These are phyloP conservation scores for Thecaphora thlaspeos DNA, from an alignment of 1,284 basidiomycete genomes.

Conservation along the genomic window DNA sequence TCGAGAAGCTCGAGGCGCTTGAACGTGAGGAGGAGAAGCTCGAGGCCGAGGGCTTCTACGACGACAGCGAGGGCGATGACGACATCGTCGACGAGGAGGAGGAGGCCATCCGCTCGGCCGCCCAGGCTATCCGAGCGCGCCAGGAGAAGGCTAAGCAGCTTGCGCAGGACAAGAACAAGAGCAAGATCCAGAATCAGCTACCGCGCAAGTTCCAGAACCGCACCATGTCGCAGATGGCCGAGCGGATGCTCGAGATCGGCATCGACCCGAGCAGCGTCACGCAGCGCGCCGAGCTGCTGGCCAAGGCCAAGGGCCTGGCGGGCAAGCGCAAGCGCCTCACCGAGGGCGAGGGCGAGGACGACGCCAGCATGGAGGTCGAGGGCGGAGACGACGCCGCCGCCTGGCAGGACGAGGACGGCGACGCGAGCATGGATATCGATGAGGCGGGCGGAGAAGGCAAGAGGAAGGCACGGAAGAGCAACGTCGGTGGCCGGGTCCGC, in stretches of 20 bases:
- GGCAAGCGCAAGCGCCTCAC: slow-evolving; percentile 66
- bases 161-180: slow-evolving; percentile 81
- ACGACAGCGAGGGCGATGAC: slow-evolving; percentile 73
- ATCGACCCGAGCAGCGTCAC: slow-evolving; percentile 84
- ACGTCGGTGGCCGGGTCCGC: slow-evolving; percentile 61
- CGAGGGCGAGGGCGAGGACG: slow-evolving; percentile 60
- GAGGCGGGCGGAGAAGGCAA: slow-evolving; percentile 18
- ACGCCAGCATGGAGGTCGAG: slow-evolving; percentile 58
- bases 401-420: slow-evolving; percentile 59
- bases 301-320: slow-evolving; percentile 68
- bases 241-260: slow-evolving; percentile 78
- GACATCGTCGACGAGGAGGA: slow-evolving; percentile 86
- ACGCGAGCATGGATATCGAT: slow-evolving; percentile 53
- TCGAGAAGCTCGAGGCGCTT: slow-evolving; percentile 91
- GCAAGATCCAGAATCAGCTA: slow-evolving; percentile 84
- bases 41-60: slow-evolving; percentile 91
- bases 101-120: slow-evolving; percentile 73
- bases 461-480: slow-evolving; percentile 63
- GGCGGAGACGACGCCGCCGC: slow-evolving; percentile 59
- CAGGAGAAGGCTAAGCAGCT: slow-evolving; percentile 69
- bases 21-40: slow-evolving; percentile 95
- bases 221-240: slow-evolving; percentile 81
- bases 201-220: slow-evolving; percentile 72
- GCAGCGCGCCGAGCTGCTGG: slow-evolving; percentile 79
- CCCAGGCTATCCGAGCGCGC: slow-evolving; percentile 68